Conservation (phyloP, 805 yeast genomes). For the Debaryomyces hansenii region DNA sequence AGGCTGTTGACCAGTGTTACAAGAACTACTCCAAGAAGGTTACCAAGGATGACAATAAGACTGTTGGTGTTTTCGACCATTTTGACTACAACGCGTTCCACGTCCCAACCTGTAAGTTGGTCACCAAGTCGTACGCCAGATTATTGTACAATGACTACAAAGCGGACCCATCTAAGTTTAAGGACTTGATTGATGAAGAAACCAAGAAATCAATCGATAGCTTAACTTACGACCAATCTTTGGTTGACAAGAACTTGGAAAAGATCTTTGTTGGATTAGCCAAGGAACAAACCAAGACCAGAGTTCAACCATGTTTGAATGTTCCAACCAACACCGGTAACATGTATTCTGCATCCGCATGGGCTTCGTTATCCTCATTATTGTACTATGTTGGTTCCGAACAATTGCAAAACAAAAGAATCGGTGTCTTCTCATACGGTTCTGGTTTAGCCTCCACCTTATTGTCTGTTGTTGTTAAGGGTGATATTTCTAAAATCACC, state of each 20-base stretch:
- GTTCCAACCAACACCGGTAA: slow-evolving; percentile 98
- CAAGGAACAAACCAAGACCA: slow-evolving; percentile 62
- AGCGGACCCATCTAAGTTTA: slow-evolving; percentile 62
- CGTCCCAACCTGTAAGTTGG: slow-evolving; percentile 96
- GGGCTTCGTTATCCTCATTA: slow-evolving; percentile 82
- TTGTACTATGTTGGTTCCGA: slow-evolving; percentile 74
- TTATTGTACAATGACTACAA: slow-evolving; percentile 84
- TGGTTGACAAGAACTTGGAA: slow-evolving; percentile 78
- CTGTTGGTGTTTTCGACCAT: slow-evolving; percentile 62
- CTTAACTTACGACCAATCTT: slow-evolving; percentile 71
- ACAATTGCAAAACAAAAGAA: slow-evolving; percentile 74
- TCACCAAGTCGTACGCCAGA: slow-evolving; percentile 89
- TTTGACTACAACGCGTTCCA: slow-evolving; percentile 97
- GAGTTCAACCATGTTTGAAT: slow-evolving; percentile 76
- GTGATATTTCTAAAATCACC: slow-evolving; percentile 72
- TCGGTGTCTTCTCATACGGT: slow-evolving; percentile 95
- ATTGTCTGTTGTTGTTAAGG: slow-evolving; percentile 75
- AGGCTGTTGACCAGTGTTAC: slow-evolving; percentile 89
- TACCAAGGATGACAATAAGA: slow-evolving; percentile 45
- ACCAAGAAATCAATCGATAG: slow-evolving; percentile 53
- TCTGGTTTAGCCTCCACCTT: slow-evolving; percentile 95
- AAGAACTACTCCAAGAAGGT: slow-evolving; percentile 74
- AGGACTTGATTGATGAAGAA: slow-evolving; percentile 41
- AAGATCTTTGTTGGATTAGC: slow-evolving; percentile 80
- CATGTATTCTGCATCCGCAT: slow-evolving; percentile 94